Percentiles rank a stretch among this genome's conserved stretches.
Conservation (phyloP, 768 basidiomycete species). For the Leccinum rimulosum region DNA sequence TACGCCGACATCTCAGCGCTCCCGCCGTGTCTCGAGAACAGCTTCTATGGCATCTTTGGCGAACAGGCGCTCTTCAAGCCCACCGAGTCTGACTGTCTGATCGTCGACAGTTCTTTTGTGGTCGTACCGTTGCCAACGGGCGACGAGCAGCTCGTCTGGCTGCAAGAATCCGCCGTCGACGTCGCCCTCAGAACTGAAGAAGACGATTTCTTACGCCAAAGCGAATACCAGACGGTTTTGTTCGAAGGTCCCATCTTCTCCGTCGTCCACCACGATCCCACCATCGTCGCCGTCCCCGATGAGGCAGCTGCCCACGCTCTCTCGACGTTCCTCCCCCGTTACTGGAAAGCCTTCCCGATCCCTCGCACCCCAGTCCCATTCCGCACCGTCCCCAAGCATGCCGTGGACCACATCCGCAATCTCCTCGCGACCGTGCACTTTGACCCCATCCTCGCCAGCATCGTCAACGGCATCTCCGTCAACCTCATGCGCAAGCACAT, state of each 20-base stretch:
- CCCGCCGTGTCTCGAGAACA: conserved; percentile 44
- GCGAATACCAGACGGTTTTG: conserved; percentile 14
- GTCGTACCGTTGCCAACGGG: conserved; percentile 23
- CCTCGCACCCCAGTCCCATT: conserved; percentile 48
- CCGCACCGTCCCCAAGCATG: conserved; percentile 55
- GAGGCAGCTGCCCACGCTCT: conserved; percentile 42
- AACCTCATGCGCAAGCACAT: conserved; percentile 67
- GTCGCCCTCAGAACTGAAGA: conserved; percentile 39
- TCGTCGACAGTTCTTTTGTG: neutral
- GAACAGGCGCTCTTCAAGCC: conserved; percentile 49
- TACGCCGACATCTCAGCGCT: conserved; percentile 18
- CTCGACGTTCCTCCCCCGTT: conserved; percentile 64
- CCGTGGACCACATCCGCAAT: conserved; percentile 52
- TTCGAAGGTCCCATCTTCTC: conserved; percentile 17
- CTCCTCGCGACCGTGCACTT: conserved; percentile 63
- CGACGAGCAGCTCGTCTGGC: conserved; percentile 53
- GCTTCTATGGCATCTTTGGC: conserved; percentile 57
- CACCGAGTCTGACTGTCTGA: conserved; percentile 41
- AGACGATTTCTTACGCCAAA: conserved; percentile 30
- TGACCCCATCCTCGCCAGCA: conserved; percentile 61
- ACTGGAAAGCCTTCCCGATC: conserved; percentile 69
- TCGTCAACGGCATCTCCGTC: conserved; percentile 68
- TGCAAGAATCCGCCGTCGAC: conserved; percentile 56
- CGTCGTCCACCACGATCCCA: conserved; percentile 41
- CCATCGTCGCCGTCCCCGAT: conserved; percentile 43